phyloP scores from a whole-genome alignment of 495 filamentous ascomycete genomes.

The Lophiotrema nucula region DNA sequence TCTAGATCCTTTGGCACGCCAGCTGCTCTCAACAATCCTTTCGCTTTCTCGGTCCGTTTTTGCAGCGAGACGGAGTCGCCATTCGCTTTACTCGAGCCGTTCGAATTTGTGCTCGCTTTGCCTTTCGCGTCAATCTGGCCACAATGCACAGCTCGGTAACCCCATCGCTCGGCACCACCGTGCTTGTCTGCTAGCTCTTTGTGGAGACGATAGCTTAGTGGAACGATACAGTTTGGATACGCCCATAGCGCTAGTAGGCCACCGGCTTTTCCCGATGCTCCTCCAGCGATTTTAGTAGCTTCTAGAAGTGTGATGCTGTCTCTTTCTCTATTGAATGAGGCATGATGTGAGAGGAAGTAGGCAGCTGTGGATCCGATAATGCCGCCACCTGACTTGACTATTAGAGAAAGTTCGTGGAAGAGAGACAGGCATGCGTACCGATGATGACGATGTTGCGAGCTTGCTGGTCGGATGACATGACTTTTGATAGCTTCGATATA shows the following conservation, averaged over 20 bases:
- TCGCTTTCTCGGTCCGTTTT: constrained; percentile 66
- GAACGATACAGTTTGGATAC: constrained; percentile 81
- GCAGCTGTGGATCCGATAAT: constrained; percentile 93
- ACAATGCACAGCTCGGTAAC: constrained; percentile 76
- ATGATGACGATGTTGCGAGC: constrained; percentile 33
- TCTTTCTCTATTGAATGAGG: constrained; percentile 68
- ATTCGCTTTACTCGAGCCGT: constrained; percentile 38
- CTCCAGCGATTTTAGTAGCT: constrained; percentile 82
- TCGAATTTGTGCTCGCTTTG: constrained; percentile 27
- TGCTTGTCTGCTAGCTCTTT: constrained; percentile 82
- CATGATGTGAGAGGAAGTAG: constrained; percentile 90
- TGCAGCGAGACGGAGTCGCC: constrained; percentile 57
- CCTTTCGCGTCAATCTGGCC: constrained; percentile 68
- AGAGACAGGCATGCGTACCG: constrained; percentile 8
- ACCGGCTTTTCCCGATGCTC: constrained; percentile 92
- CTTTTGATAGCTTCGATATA: neutral
- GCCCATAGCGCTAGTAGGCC: constrained; percentile 91
- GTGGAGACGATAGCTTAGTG: constrained; percentile 82
- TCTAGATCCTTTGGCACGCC: constrained; percentile 77
- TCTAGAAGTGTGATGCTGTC: constrained; percentile 87
- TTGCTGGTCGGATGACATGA: constrained; percentile 18
- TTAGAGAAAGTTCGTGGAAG: neutral
- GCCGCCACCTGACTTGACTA: constrained; percentile 65
- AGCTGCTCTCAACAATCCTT: constrained; percentile 57
- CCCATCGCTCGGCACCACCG: constrained; percentile 77